Evolutionary conservation across 352 stramenopile genomes (phyloP), one percentile per base, ranked within the genome.

Genomic region (Globisporangium spinosum): DNA sequence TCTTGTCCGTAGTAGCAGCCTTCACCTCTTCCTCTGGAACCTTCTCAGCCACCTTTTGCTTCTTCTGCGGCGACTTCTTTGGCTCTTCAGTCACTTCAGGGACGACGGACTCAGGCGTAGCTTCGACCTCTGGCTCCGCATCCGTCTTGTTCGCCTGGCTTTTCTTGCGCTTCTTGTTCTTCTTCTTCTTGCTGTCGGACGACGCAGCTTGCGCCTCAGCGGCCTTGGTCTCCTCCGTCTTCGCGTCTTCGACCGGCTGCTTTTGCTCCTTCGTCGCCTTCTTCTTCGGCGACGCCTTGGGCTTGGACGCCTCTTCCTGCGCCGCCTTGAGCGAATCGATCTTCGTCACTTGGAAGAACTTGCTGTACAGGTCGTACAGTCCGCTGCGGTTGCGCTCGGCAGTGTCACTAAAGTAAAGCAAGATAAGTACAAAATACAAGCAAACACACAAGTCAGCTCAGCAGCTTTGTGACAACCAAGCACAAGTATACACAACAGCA

Each of bases 361-460:
- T 82, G 59, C 79, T 79, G 75, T 94, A 93, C 62, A 95, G 62
- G 23, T 87, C 82, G 77, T 95, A 95, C 5, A 95, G 75, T 15
- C 79, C 76, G 34, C 78, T 78, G 23, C 87, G 87, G 77, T 95
- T 95, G 56, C 87, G 83, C 69, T 95, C 87, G 0, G 77, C 77
- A 40, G 85, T 94, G 54, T 83, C 85, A 63, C 79, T 87, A 45
- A 62, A n/a, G 2, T 87, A 45, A 62, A n/a, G 2, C 34, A 35
- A 34, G 13, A 54, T n/a, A 53, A 65, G 35, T 12, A 43, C 35
- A 43, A 53, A 29, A 6, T 6, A 57, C 25, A 55, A 32, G 12
- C 4, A 47, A 32, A 12, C 1, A 61, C 17, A 63, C 55, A 60
- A 54, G 23, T 56, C 32, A 56, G 49, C 2, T 55, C 15, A 49